These are phyloP conservation scores for Candida anglica DNA, from an alignment of 805 yeast genomes.

Conservation along the genomic window DNA sequence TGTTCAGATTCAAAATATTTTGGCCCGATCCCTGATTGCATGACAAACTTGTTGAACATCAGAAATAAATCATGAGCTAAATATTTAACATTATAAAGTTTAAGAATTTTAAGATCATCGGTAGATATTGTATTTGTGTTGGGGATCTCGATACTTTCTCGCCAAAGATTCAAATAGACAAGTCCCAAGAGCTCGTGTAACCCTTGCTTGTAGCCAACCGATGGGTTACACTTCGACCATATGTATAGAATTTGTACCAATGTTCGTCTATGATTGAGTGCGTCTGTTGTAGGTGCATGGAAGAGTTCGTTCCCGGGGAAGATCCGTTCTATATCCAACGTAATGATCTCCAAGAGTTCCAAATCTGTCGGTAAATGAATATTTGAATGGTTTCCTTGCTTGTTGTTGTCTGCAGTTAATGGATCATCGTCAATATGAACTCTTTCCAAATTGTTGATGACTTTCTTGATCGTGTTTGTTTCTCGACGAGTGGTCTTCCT, in stretches of 20 bases:
- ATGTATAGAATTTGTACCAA: constrained; percentile 42
- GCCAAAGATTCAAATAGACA: constrained; percentile 35
- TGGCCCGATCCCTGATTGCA: constrained; percentile 34
- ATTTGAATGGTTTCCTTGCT: too few species aligned
- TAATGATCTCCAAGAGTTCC: constrained; percentile 39
- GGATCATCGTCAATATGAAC: neutral
- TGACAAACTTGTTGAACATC: constrained; percentile 40
- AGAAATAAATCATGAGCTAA: constrained; percentile 41
- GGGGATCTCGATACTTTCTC: constrained; percentile 30
- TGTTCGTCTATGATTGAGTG: constrained; percentile 13
- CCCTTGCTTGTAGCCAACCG: constrained; percentile 51
- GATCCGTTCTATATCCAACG: constrained; percentile 49
- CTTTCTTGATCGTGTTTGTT: neutral
- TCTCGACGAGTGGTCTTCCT: too few species aligned
- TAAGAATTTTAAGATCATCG: constrained; percentile 32
- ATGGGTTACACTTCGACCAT: constrained; percentile 48
- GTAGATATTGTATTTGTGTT: constrained; percentile 18
- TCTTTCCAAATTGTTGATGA: neutral
- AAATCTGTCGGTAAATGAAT: constrained; percentile 27
- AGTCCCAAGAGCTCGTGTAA: constrained; percentile 52
- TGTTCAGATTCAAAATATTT: constrained; percentile 38
- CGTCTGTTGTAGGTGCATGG: constrained; percentile 9
- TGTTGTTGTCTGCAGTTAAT: neutral
- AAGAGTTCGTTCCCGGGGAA: constrained; percentile 45
- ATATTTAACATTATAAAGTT: constrained; percentile 34